These are phyloP conservation scores for Stentor coeruleus DNA, from an alignment of 73 alveolate species.

Conservation along the genomic window DNA sequence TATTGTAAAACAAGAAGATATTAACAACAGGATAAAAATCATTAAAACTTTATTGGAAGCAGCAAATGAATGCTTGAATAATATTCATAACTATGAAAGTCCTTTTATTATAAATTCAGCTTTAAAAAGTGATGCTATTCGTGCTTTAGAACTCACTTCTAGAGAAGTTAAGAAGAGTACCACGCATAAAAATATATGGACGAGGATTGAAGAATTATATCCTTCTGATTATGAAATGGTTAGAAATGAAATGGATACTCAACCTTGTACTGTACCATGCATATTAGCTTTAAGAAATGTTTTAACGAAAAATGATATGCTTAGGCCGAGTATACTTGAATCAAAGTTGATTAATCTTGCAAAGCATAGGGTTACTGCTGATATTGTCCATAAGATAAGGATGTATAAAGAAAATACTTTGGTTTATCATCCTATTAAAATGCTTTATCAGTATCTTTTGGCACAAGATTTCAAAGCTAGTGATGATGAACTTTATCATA, in stretches of 20 bases:
- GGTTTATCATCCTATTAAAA: constrained; percentile 1
- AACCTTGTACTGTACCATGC: constrained; percentile 3
- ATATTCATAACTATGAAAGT: background rate
- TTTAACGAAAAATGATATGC: background rate
- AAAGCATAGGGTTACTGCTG: constrained; percentile 15
- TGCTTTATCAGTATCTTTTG: background rate
- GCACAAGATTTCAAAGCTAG: background rate
- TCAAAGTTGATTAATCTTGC: background rate
- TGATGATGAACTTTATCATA: background rate
- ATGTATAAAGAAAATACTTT: background rate
- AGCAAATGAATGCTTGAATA: background rate
- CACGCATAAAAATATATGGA: background rate
- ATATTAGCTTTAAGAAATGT: constrained; percentile 4
- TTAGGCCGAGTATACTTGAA: background rate
- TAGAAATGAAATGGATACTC: constrained; percentile 9
- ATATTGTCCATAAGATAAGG: background rate
- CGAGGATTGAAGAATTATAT: constrained; percentile 10
- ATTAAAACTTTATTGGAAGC: constrained; percentile 11
- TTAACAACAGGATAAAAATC: constrained; percentile 7
- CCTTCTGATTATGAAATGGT: background rate
- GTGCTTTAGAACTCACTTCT: background rate
- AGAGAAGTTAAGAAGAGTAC: constrained; percentile 25
- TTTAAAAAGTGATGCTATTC: constrained; percentile 5
- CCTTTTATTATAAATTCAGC: constrained; percentile 21
- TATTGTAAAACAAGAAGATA: constrained; percentile 7